Evolutionary conservation across 163 green algal genomes (phyloP), one percentile per base, ranked within the genome.

Genomic region (Chlorella variabilis): DNA sequence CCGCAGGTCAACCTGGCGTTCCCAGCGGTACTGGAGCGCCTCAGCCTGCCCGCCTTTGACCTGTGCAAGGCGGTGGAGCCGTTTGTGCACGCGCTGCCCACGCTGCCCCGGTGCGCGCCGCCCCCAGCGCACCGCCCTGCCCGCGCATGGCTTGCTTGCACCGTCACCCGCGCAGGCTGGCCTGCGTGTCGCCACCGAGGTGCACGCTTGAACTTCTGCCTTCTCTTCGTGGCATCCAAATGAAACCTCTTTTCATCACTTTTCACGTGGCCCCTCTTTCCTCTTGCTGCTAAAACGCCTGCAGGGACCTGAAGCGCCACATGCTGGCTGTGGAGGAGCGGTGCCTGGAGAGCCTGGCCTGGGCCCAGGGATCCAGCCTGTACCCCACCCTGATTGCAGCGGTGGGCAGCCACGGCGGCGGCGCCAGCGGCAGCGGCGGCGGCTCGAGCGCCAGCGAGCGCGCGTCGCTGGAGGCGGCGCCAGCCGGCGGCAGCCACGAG

Each of bases 271-370:
- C 36, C 15, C 45, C 33, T 78, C 21, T 49, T 25, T 62, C 2
- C 34, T 49, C 8, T n/a, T 71, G 41, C 23, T 4, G 41, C 25
- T 38, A n/a, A n/a, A n/a, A n/a, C n/a, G n/a, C n/a, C 29, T 69
- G 36, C 54, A 71, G 88, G 39, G 92, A 96, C 63, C 75, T 98
- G 11, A 96, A 96, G 83, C 88, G 90, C n/a, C 94, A 98, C 87
- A 77, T 98, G 65, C 92, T 94, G 68, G 63, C 80, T 18, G 89
- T 97, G 18, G 94, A 98, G 74, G 95, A 98, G 87, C 85, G 83
- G 36, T 92, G 96, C 36, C 51, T 98, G n/a, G 95, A 98, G 84
- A 82, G 41, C 18, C 84, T 96, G 41, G 94, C 92, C 1, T 98
- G 95, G 95, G 66, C 89, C 49, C 71, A 81, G 0, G 92, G 89